These are phyloP conservation scores for Wickerhamomyces chambardii DNA, from an alignment of 805 yeast genomes.

Conservation along the genomic window DNA sequence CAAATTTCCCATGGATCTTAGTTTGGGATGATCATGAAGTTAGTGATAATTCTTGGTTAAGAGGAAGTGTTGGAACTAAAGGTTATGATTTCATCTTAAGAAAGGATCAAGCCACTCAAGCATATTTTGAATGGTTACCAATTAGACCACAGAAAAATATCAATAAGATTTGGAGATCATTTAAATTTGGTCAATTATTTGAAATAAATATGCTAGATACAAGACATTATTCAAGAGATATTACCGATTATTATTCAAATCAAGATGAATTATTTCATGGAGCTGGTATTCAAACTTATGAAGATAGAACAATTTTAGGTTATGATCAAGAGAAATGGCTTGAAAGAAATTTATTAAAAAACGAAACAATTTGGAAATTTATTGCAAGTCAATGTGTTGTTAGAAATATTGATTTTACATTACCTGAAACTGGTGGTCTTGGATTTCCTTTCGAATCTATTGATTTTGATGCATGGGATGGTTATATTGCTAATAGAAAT, in stretches of 20 bases:
- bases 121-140: conserved; percentile 18
- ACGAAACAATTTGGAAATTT: conserved; percentile 10
- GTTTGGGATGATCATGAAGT: conserved; percentile 22
- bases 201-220: conserved; percentile 15
- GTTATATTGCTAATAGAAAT: conserved; percentile 15
- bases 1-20: conserved; percentile 14
- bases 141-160: conserved; percentile 11
- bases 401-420: conserved; percentile 5
- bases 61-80: conserved; percentile 14
- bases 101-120: conserved; percentile 11
- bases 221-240: conserved; percentile 16
- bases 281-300: conserved; percentile 6
- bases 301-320: conserved; percentile 17
- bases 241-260: conserved; percentile 15
- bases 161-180: conserved; percentile 14
- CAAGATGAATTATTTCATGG: conserved; percentile 7
- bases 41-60: conserved; percentile 16
- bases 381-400: conserved; percentile 10
- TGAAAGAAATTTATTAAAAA: conserved; percentile 7
- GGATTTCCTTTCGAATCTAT: conserved; percentile 10
- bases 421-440: conserved; percentile 8
- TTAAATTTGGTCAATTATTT: conserved; percentile 12
- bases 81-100: conserved; percentile 14
- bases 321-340: conserved; percentile 19
- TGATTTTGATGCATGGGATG: conserved; percentile 19